These are phyloP conservation scores for Zygoascus biomembranicola DNA, from an alignment of 805 yeast species.

Conservation along the genomic window DNA sequence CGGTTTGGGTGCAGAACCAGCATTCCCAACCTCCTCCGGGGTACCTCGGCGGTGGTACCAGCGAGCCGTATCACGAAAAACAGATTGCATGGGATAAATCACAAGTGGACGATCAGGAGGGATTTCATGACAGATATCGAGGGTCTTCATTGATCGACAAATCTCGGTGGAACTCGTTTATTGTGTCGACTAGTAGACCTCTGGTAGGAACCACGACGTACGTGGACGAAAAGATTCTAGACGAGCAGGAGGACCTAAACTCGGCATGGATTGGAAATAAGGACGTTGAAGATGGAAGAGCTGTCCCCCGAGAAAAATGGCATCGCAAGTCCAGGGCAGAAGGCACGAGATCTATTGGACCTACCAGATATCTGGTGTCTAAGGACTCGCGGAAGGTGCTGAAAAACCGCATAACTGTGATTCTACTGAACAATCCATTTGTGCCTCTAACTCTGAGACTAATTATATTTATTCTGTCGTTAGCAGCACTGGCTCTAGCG, in stretches of 20 bases:
- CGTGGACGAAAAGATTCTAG: slow-evolving; percentile 15
- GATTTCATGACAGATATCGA: background rate
- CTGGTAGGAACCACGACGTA: background rate
- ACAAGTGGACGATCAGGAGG: background rate
- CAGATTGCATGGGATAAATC: background rate
- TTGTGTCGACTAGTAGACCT: slow-evolving; percentile 11
- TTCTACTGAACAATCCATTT: slow-evolving; percentile 67
- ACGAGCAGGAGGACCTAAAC: slow-evolving; percentile 12
- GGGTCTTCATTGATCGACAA: background rate
- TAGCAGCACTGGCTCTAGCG: slow-evolving; percentile 68
- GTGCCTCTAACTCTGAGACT: slow-evolving; percentile 70
- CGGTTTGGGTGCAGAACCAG: slow-evolving; percentile 8
- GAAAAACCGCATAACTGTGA: slow-evolving; percentile 50
- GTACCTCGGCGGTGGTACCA: background rate
- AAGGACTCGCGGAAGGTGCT: slow-evolving; percentile 27
- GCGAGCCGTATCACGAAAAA: background rate
- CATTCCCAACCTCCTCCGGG: background rate
- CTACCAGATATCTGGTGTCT: slow-evolving; percentile 20
- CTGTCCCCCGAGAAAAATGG: background rate
- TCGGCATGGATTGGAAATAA: slow-evolving; percentile 14
- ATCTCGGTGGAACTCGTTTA: slow-evolving; percentile 14
- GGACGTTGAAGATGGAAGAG: background rate
- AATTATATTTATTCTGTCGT: slow-evolving; percentile 48
- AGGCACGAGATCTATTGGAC: slow-evolving; percentile 4
- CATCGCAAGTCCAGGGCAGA: background rate